Conservation (phyloP, 805 yeast species). For the Cyberlindnera galapagoensis region DNA sequence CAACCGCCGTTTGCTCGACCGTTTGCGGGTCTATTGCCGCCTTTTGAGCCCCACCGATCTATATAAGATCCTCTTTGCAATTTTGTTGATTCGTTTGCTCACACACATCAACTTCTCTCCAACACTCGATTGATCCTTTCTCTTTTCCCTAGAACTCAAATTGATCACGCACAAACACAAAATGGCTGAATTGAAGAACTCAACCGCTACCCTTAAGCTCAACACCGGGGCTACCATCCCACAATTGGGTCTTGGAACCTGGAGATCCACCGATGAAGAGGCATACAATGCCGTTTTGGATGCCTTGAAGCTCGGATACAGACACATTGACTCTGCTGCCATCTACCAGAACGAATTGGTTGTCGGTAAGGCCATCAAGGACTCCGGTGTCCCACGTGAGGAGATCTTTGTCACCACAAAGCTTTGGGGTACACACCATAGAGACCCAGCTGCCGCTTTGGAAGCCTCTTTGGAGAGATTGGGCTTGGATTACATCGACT, state of each 20-base stretch:
- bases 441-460: conserved; percentile 44
- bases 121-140: no score
- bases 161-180: neutral
- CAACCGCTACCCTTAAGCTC: conserved; percentile 17
- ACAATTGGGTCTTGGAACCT: conserved; percentile 46
- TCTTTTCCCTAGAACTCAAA: no score
- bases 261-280: conserved; percentile 30
- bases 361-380: conserved; percentile 44
- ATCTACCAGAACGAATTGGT: conserved; percentile 48
- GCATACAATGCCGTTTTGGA: conserved; percentile 10
- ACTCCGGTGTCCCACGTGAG: conserved; percentile 53
- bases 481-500: conserved; percentile 69
- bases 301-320: conserved; percentile 37
- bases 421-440: conserved; percentile 41
- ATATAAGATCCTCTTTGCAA: no score
- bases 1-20: no score
- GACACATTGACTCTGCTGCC: conserved; percentile 59
- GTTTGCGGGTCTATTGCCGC: no score
- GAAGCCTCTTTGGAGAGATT: conserved; percentile 53
- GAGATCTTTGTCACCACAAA: conserved; percentile 69
- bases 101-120: no score
- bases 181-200: conserved; percentile 1
- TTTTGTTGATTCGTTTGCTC: no score
- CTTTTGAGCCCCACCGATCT: no score
- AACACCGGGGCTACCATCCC: conserved; percentile 51